phyloP scores from a whole-genome alignment of 768 basidiomycete species.

The Tulasnella sp. region DNA sequence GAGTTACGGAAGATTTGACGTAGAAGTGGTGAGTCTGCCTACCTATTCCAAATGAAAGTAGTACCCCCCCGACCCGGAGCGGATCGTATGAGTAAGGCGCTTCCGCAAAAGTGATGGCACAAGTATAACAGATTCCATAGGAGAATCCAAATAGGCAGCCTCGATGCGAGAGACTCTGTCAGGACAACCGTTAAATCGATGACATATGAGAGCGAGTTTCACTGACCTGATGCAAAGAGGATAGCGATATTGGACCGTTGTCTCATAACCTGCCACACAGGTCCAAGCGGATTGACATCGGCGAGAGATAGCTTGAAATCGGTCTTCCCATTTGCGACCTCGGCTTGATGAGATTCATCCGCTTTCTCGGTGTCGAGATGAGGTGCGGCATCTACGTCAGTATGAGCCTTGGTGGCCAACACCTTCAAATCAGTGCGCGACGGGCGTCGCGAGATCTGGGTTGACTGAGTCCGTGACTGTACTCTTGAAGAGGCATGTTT shows the following conservation, averaged over 20 bases:
- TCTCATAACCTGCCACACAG: constrained; percentile 46
- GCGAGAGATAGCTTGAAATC: constrained; percentile 45
- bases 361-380: constrained; percentile 1
- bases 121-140: constrained; percentile 65
- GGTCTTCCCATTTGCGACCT: constrained; percentile 4
- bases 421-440: constrained; percentile 3
- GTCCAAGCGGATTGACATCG: constrained; percentile 68
- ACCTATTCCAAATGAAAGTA: constrained; percentile 67
- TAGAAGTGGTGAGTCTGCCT: constrained; percentile 18
- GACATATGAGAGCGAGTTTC: too few species aligned
- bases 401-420: background rate
- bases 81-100: constrained; percentile 54
- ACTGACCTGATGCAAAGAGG: constrained; percentile 52
- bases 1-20: background rate
- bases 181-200: background rate
- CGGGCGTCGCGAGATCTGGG: constrained; percentile 19
- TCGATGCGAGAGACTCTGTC: constrained; percentile 22
- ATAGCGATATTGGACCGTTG: constrained; percentile 58
- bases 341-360: background rate
- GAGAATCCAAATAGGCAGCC: constrained; percentile 62
- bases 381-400: background rate
- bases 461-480: constrained; percentile 22
- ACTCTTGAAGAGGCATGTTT: constrained; percentile 30
- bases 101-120: constrained; percentile 53
- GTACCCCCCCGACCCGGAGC: constrained; percentile 61